These are phyloP conservation scores for Epichloe glyceriae DNA, from an alignment of 2,329 filamentous ascomycete genomes.

Conservation along the genomic window DNA sequence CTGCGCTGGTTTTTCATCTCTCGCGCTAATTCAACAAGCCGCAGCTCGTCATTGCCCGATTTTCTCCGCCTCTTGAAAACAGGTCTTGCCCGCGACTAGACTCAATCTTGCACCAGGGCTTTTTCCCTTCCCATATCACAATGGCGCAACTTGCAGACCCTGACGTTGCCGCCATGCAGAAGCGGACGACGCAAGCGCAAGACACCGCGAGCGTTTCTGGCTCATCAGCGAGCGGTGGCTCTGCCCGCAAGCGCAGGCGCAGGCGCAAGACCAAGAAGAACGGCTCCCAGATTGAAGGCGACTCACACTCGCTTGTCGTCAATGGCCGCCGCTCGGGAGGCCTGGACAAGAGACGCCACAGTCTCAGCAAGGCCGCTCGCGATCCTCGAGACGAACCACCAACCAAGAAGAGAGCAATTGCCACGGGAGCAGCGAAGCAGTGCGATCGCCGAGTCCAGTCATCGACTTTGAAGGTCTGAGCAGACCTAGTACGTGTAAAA, in stretches of 20 bases:
- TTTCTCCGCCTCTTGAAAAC: neutral
- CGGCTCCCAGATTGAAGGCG: constrained; percentile 9
- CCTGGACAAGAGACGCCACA: constrained; percentile 33
- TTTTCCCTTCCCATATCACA: neutral
- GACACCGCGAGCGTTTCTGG: constrained; percentile 15
- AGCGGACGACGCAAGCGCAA: constrained; percentile 13
- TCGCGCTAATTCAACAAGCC: no score
- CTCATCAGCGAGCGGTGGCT: constrained; percentile 19
- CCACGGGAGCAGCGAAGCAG: constrained; percentile 7
- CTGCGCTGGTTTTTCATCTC: no score
- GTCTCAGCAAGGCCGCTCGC: constrained; percentile 47
- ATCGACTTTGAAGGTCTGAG: constrained; percentile 51
- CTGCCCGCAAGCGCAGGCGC: constrained; percentile 12
- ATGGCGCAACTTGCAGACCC: constrained; percentile 18
- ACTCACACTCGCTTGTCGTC: constrained; percentile 8
- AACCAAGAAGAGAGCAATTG: constrained; percentile 22
- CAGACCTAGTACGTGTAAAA: constrained; percentile 34
- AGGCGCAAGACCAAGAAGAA: constrained; percentile 17
- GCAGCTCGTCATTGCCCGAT: neutral
- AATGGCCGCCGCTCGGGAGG: constrained; percentile 19
- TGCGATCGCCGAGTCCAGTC: constrained; percentile 35
- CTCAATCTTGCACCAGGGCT: neutral
- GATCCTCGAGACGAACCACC: constrained; percentile 44
- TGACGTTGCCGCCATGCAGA: constrained; percentile 15
- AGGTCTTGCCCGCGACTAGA: neutral